Conservation (phyloP, 2,329 filamentous ascomycete species). For the Diatrype stigma region DNA sequence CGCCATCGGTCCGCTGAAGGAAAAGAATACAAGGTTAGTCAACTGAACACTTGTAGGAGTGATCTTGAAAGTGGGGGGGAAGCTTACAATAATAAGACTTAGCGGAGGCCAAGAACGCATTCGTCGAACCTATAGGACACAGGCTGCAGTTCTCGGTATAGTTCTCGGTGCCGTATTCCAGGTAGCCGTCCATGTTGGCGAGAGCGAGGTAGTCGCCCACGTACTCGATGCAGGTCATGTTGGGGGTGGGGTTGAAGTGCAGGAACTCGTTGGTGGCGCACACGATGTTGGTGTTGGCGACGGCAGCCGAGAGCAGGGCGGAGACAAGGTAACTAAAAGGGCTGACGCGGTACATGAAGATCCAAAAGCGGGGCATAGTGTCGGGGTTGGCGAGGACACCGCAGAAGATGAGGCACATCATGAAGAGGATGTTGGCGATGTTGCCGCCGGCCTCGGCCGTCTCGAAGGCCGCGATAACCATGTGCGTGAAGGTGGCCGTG, state of each 20-base stretch:
- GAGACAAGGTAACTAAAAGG: slow-evolving; percentile 72
- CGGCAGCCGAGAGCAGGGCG: slow-evolving; percentile 58
- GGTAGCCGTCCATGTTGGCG: slow-evolving; percentile 35
- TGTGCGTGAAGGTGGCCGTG: slow-evolving; percentile 74
- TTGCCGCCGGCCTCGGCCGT: slow-evolving; percentile 72
- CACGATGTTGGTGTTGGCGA: slow-evolving; percentile 55
- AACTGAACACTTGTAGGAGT: neutral
- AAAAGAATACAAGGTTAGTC: slow-evolving; percentile 8
- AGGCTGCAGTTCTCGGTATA: slow-evolving; percentile 41
- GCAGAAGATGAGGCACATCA: slow-evolving; percentile 69
- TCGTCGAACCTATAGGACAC: slow-evolving; percentile 33
- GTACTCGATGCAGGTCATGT: slow-evolving; percentile 54
- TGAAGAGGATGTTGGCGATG: slow-evolving; percentile 71
- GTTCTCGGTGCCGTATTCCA: slow-evolving; percentile 35
- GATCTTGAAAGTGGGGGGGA: neutral
- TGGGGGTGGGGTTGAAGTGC: slow-evolving; percentile 52
- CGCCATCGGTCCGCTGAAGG: slow-evolving; percentile 44
- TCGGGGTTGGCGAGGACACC: slow-evolving; percentile 63
- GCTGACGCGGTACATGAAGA: slow-evolving; percentile 70
- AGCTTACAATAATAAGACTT: slow-evolving; percentile 39
- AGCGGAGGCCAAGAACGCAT: slow-evolving; percentile 32
- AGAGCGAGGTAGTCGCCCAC: slow-evolving; percentile 41
- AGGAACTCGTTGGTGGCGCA: slow-evolving; percentile 65
- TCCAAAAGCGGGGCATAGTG: slow-evolving; percentile 69
- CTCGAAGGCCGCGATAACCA: slow-evolving; percentile 72